A percentile compares a stretch with the other conserved stretches of the same genome.
These are phyloP conservation scores for Colletotrichum sp. DNA, from an alignment of 2,329 filamentous ascomycete genomes.

Conservation along the genomic window DNA sequence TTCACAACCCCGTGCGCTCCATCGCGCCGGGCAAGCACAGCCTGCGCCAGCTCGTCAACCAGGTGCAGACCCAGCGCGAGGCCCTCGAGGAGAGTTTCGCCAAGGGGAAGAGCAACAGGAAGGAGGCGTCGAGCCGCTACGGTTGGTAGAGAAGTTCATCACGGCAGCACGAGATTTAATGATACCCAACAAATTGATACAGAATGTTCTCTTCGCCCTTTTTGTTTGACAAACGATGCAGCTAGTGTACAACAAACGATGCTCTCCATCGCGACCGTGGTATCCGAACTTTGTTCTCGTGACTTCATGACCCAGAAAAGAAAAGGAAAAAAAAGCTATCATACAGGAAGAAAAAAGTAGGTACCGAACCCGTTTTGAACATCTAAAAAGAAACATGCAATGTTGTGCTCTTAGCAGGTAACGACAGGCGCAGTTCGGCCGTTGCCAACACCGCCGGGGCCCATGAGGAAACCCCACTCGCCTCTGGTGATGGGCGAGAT, in stretches of 20 bases:
- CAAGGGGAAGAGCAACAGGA: conserved; percentile 77
- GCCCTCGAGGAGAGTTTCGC: conserved; percentile 94
- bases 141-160: conserved; percentile 65
- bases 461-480: conserved; percentile 68
- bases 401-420: conserved; percentile 46
- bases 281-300: conserved; percentile 4
- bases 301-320: neutral
- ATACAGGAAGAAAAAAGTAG: neutral
- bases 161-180: neutral
- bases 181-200: conserved; percentile 15
- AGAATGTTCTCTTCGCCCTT: neutral
- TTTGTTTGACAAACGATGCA: neutral
- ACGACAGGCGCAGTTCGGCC: conserved; percentile 56
- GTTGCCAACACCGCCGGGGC: conserved; percentile 47
- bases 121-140: conserved; percentile 82
- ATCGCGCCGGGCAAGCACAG: conserved; percentile 91
- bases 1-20: conserved; percentile 82
- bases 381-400: neutral
- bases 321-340: neutral
- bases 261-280: neutral
- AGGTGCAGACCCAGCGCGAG: conserved; percentile 81
- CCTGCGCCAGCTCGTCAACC: conserved; percentile 84
- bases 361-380: neutral
- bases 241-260: conserved; percentile 12
- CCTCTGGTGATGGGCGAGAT: conserved; percentile 67